These are phyloP conservation scores for Mycena polygramma DNA, from an alignment of 768 basidiomycete species.

Conservation along the genomic window DNA sequence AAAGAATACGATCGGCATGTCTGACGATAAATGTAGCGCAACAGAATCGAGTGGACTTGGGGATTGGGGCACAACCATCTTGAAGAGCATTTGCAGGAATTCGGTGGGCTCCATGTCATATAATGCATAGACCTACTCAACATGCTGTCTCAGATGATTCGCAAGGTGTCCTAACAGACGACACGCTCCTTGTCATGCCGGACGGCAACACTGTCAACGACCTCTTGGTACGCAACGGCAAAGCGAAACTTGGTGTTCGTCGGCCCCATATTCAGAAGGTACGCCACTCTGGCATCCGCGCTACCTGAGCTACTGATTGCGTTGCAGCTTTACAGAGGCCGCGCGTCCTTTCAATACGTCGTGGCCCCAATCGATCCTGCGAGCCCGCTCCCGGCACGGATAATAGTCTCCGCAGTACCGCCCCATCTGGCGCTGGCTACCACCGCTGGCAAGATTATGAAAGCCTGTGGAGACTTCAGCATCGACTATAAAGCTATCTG, in stretches of 20 bases:
- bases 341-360: slow-evolving; percentile 18
- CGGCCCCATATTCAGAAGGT: slow-evolving; percentile 7
- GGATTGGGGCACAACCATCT: slow-evolving; percentile 10
- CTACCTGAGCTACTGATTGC: background rate
- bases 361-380: slow-evolving; percentile 10
- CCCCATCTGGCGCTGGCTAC: slow-evolving; percentile 14
- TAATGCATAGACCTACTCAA: background rate
- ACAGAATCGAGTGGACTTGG: slow-evolving; percentile 21
- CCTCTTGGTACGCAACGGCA: background rate
- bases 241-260: background rate
- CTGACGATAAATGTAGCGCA: background rate
- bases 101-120: background rate
- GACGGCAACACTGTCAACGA: background rate
- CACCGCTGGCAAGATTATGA: slow-evolving; percentile 7
- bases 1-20: too few relatives aligned
- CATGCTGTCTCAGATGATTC: background rate
- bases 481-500: background rate
- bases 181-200: background rate
- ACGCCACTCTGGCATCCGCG: background rate
- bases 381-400: background rate
- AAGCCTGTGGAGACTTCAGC: background rate
- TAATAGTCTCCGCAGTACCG: background rate
- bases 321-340: slow-evolving; percentile 17
- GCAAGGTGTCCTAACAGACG: background rate
- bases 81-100: slow-evolving; percentile 6